Conservation (phyloP, 208 protist species). For the Leptomonas pyrrhocoris region DNA sequence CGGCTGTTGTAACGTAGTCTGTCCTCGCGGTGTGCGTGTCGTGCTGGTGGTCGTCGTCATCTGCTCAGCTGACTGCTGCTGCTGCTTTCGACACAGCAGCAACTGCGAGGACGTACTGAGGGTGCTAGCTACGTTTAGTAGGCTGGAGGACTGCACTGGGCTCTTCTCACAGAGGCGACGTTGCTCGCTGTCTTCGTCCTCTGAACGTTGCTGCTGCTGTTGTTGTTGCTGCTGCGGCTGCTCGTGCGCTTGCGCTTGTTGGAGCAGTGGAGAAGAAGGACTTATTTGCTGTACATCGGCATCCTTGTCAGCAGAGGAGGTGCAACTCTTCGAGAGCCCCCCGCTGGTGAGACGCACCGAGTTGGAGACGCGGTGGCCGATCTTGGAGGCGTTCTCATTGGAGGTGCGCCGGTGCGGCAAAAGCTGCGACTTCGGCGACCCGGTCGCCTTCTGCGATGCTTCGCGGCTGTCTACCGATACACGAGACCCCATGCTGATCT, state of each 20-base stretch:
- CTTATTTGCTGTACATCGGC: background rate
- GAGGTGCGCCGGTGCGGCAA: background rate
- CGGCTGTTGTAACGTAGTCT: background rate
- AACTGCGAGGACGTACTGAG: background rate
- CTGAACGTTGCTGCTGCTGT: background rate
- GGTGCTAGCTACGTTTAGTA: background rate
- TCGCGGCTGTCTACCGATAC: background rate
- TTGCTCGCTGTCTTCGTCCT: background rate
- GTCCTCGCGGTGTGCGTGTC: background rate
- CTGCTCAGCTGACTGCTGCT: background rate
- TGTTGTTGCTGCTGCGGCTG: constrained; percentile 4
- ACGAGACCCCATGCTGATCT: constrained; percentile 3
- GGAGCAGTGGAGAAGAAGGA: background rate
- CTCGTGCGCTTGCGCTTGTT: background rate
- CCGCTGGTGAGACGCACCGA: background rate
- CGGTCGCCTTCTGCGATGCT: background rate
- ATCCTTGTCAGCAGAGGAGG: background rate
- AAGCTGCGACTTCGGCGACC: background rate
- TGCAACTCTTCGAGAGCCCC: background rate
- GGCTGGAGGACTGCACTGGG: background rate
- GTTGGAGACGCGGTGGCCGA: background rate
- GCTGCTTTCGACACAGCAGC: background rate
- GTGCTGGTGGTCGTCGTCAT: background rate
- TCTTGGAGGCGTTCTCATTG: too few relatives aligned
- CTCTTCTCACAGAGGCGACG: background rate